These are phyloP conservation scores for Jasminum sambac DNA, from an alignment of 257 asterid genomes.

Conservation along the genomic window DNA sequence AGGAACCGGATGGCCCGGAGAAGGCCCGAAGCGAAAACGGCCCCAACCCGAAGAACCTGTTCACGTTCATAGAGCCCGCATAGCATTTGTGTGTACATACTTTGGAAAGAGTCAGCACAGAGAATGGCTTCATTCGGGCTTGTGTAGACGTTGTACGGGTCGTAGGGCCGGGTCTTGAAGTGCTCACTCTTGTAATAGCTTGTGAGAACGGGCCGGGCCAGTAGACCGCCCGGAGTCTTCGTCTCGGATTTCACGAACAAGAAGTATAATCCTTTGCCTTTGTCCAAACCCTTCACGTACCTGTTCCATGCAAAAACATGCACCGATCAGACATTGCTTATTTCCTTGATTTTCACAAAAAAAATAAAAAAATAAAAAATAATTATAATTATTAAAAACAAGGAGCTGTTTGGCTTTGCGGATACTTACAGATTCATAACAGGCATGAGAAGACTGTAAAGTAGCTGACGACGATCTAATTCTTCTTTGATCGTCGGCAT, in stretches of 20 bases:
- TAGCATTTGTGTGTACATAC: conserved; percentile 96
- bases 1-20: conserved; percentile 96
- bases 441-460: conserved; percentile 94
- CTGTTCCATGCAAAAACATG: conserved; percentile 49
- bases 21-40: conserved; percentile 94
- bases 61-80: conserved; percentile 89
- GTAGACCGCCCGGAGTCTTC: conserved; percentile 84
- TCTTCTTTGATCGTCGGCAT: conserved; percentile 96
- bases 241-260: conserved; percentile 84
- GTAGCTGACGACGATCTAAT: conserved; percentile 93
- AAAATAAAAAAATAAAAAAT: background rate
- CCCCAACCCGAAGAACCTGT: conserved; percentile 91
- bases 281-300: conserved; percentile 84
- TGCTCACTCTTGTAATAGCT: conserved; percentile 98
- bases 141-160: conserved; percentile 93
- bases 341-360: background rate
- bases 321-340: conserved; percentile 27
- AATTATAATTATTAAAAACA: background rate
- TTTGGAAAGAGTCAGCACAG: conserved; percentile 88
- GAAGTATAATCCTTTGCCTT: conserved; percentile 93
- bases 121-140: conserved; percentile 93
- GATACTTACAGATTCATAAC: conserved; percentile 90
- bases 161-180: conserved; percentile 88
- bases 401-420: background rate
- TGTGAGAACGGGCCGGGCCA: conserved; percentile 93